Conservation (phyloP, 306 rosid genomes). For the Mimosa bimucronata region DNA sequence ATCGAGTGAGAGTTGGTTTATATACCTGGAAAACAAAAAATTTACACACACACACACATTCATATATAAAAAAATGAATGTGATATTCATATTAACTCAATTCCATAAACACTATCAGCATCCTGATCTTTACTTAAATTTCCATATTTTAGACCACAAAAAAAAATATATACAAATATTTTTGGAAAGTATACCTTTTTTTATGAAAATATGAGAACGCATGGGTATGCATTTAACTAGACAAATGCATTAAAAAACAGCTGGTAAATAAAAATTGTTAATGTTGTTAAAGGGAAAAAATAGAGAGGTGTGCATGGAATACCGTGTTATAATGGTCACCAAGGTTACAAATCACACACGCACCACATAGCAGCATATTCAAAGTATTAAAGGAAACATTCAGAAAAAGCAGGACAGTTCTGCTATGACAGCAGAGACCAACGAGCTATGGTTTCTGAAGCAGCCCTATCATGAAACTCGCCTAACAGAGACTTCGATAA, state of each 20-base stretch:
- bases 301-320: neutral
- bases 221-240: constrained; percentile 16
- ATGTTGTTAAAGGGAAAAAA: neutral
- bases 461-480: neutral
- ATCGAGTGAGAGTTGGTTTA: constrained; percentile 75
- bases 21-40: constrained; percentile 59
- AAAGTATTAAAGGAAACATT: neutral
- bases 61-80: neutral
- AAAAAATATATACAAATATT: constrained; percentile 27
- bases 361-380: neutral
- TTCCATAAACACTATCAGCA: neutral
- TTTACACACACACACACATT: neutral
- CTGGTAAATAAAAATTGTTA: neutral
- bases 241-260: constrained; percentile 12
- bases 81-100: neutral
- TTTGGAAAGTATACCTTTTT: neutral
- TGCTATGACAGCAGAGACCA: neutral
- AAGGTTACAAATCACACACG: neutral
- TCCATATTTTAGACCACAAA: constrained; percentile 27
- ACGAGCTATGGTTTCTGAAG: neutral
- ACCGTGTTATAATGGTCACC: neutral
- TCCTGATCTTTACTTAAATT: neutral
- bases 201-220: neutral
- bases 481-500: neutral
- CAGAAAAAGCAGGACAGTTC: neutral